phyloP scores from a whole-genome alignment of 331 rosid genomes.

The Cydonia oblonga region DNA sequence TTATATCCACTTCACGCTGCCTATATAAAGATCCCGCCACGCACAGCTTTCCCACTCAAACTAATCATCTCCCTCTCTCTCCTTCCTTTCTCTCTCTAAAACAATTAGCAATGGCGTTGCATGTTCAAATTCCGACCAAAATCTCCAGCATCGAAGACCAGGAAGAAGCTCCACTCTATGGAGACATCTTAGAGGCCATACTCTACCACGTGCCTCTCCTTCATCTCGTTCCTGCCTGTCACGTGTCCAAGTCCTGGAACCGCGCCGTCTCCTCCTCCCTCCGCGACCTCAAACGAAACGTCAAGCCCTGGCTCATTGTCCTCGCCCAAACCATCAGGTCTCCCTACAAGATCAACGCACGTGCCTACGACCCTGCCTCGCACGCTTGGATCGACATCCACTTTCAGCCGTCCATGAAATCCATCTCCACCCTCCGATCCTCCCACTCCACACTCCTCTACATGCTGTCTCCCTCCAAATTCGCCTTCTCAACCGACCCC shows the following conservation, averaged over 20 bases:
- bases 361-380: slow-evolving; percentile 73
- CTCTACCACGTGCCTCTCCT: slow-evolving; percentile 52
- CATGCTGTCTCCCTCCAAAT: slow-evolving; percentile 33
- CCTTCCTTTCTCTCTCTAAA: not conserved
- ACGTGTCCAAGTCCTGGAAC: slow-evolving; percentile 54
- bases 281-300: slow-evolving; percentile 12
- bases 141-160: not conserved
- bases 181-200: slow-evolving; percentile 49
- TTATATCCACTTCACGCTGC: no score
- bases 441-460: slow-evolving; percentile 55
- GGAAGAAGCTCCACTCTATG: slow-evolving; percentile 18
- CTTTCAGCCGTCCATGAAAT: slow-evolving; percentile 8
- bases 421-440: slow-evolving; percentile 36
- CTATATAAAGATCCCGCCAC: not conserved
- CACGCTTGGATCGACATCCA: slow-evolving; percentile 38
- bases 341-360: slow-evolving; percentile 20
- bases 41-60: not conserved
- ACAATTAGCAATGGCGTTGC: not conserved
- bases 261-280: slow-evolving; percentile 54
- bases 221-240: slow-evolving; percentile 31
- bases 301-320: slow-evolving; percentile 66
- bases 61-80: not conserved
- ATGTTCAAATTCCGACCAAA: not conserved
- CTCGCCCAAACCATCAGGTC: slow-evolving; percentile 27
- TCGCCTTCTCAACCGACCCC: slow-evolving; percentile 50